phyloP scores from a whole-genome alignment of 2,329 filamentous ascomycete species.

The Sarocladium brachiariae region DNA sequence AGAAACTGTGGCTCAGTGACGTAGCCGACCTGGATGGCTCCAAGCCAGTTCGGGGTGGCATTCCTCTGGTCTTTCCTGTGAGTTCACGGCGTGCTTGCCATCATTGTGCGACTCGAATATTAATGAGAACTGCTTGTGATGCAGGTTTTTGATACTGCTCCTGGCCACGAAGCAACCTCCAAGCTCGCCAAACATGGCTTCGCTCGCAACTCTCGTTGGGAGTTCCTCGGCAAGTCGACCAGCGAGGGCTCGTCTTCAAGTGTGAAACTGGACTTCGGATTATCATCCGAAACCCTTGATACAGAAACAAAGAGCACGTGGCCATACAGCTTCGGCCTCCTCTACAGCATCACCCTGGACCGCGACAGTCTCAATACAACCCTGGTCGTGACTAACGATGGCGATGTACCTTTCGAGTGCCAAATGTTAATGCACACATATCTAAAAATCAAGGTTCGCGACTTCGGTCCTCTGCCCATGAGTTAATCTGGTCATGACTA shows the following conservation, averaged over 20 bases:
- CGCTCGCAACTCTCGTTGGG: conserved; percentile 83
- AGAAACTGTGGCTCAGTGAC: conserved; percentile 83
- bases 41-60: conserved; percentile 85
- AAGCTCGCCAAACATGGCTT: conserved; percentile 90
- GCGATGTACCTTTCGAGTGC: conserved; percentile 75
- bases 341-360: conserved; percentile 86
- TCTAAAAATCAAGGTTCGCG: conserved; percentile 66
- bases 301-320: conserved; percentile 65
- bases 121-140: background rate
- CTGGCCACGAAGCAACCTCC: conserved; percentile 68
- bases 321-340: conserved; percentile 80
- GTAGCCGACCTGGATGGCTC: conserved; percentile 74
- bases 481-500: background rate
- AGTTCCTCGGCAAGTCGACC: conserved; percentile 80
- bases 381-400: conserved; percentile 85
- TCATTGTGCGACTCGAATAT: conserved; percentile 7
- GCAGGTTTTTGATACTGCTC: conserved; percentile 79
- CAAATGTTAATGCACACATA: conserved; percentile 91
- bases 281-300: conserved; percentile 66
- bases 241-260: conserved; percentile 46
- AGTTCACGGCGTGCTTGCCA: background rate
- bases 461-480: background rate
- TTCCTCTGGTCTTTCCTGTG: conserved; percentile 89
- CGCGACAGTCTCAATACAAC: conserved; percentile 70
- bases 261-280: conserved; percentile 93